These are phyloP conservation scores for Rhinocladiella mackenziei DNA, from an alignment of 2,329 filamentous ascomycete species.

Conservation along the genomic window DNA sequence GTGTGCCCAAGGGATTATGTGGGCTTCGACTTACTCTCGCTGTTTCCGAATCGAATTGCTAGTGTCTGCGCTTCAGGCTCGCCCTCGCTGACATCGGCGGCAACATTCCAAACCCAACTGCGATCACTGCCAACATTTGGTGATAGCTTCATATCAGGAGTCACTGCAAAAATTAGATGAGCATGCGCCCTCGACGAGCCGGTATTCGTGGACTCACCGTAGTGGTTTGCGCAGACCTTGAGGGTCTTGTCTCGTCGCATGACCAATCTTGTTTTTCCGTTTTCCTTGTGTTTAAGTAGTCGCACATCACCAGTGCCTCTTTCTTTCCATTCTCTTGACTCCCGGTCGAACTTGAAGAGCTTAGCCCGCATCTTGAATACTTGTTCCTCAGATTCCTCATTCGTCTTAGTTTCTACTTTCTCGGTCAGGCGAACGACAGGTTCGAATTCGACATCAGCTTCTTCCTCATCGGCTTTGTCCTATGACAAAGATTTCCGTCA, in stretches of 20 bases:
- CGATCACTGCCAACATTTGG: slow-evolving; percentile 97
- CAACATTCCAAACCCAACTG: slow-evolving; percentile 98
- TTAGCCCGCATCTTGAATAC: slow-evolving; percentile 99
- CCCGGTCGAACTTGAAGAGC: slow-evolving; percentile 96
- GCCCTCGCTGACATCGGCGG: slow-evolving; percentile 95
- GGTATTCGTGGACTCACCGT: slow-evolving; percentile 61
- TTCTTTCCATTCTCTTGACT: slow-evolving; percentile 97
- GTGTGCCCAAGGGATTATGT: neutral
- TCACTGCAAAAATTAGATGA: slow-evolving; percentile 59
- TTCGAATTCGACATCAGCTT: slow-evolving; percentile 93
- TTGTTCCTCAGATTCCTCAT: slow-evolving; percentile 97
- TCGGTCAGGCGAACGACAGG: slow-evolving; percentile 94
- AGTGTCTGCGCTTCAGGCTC: slow-evolving; percentile 94
- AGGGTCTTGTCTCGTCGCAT: slow-evolving; percentile 99
- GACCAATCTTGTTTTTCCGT: slow-evolving; percentile 92
- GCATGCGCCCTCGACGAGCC: slow-evolving; percentile 9
- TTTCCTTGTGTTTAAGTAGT: slow-evolving; percentile 97
- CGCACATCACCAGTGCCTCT: slow-evolving; percentile 94
- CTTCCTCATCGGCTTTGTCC: slow-evolving; percentile 68
- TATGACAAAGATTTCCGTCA: slow-evolving; percentile 15
- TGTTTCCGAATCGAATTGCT: slow-evolving; percentile 95
- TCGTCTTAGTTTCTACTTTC: slow-evolving; percentile 95
- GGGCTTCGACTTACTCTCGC: slow-evolving; percentile 69
- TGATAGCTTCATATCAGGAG: slow-evolving; percentile 97
- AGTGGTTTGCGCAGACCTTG: slow-evolving; percentile 99